Percentiles rank a stretch among this genome's conserved stretches.
Conservation (phyloP, 2,329 filamentous ascomycete genomes). For the Pseudogymnoascus sp. region DNA sequence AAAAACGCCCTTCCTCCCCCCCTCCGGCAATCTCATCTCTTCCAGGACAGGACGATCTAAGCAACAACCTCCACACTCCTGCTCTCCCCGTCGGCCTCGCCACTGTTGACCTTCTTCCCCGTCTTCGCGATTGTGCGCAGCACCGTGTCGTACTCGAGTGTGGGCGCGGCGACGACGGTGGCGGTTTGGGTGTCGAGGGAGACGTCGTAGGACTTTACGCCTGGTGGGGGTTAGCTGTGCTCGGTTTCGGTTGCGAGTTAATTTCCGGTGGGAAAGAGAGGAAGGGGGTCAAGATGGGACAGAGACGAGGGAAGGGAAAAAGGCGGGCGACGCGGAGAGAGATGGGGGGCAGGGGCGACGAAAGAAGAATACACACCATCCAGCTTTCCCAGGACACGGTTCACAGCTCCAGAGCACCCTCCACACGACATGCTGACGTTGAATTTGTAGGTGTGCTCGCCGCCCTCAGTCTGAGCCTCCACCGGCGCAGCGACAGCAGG, state of each 20-base stretch:
- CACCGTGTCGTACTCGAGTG: conserved; percentile 69
- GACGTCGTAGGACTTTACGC: conserved; percentile 79
- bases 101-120: conserved; percentile 80
- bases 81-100: conserved; percentile 58
- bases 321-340: too few relatives aligned
- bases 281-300: not conserved
- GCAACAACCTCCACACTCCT: conserved; percentile 38
- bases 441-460: conserved; percentile 81
- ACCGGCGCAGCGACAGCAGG: not conserved
- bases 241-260: not conserved
- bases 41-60: not conserved
- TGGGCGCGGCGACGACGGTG: conserved; percentile 61
- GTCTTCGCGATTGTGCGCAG: conserved; percentile 89
- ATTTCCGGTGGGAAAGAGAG: not conserved
- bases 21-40: not conserved
- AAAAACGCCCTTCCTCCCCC: not conserved
- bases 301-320: conserved; percentile 1
- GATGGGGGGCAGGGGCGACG: conserved; percentile 4
- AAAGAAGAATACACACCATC: conserved; percentile 54
- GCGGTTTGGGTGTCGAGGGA: conserved; percentile 81
- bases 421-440: conserved; percentile 89
- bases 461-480: not conserved
- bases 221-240: conserved; percentile 37
- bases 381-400: conserved; percentile 85
- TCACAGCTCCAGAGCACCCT: conserved; percentile 90